Conservation (phyloP, 163 green algal genomes). For the Scenedesmus sp. region DNA sequence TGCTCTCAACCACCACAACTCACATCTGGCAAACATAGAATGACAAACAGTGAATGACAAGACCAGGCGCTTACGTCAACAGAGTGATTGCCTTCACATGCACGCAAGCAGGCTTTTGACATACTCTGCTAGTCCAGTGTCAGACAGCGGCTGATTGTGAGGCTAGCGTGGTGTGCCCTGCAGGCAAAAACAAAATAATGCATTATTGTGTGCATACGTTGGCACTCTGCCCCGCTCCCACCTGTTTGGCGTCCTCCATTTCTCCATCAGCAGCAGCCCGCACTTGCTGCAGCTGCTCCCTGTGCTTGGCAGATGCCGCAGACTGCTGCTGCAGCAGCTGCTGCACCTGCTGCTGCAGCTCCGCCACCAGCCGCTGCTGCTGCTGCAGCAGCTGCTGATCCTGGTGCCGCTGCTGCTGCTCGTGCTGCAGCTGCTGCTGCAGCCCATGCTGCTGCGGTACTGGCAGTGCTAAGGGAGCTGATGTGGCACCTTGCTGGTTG, state of each 20-base stretch:
- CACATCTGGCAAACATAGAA: too few species aligned
- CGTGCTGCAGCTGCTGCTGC: constrained; percentile 7
- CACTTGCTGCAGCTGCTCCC: constrained; percentile 15
- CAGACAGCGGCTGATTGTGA: too few species aligned
- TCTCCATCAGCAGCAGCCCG: constrained; percentile 7
- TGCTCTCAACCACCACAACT: too few species aligned
- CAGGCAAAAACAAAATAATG: too few species aligned
- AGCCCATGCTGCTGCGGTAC: constrained; percentile 2
- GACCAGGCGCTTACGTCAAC: too few species aligned
- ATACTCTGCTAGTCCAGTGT: too few species aligned
- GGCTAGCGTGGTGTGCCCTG: too few species aligned
- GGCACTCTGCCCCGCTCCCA: not conserved
- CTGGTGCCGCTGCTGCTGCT: not conserved
- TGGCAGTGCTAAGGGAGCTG: not conserved
- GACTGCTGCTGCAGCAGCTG: constrained; percentile 32
- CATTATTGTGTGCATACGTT: too few species aligned
- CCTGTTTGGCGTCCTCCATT: constrained; percentile 2
- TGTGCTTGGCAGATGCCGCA: not conserved
- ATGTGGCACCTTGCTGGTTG: constrained; percentile 4
- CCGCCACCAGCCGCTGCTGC: not conserved
- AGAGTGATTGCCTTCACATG: too few species aligned
- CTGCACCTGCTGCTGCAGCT: constrained; percentile 40
- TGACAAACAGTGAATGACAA: too few species aligned
- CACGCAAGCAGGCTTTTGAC: too few species aligned
- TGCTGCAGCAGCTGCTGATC: constrained; percentile 12